phyloP scores from a whole-genome alignment of 2,329 filamentous ascomycete species.

The Neofusicoccum cordaticola region DNA sequence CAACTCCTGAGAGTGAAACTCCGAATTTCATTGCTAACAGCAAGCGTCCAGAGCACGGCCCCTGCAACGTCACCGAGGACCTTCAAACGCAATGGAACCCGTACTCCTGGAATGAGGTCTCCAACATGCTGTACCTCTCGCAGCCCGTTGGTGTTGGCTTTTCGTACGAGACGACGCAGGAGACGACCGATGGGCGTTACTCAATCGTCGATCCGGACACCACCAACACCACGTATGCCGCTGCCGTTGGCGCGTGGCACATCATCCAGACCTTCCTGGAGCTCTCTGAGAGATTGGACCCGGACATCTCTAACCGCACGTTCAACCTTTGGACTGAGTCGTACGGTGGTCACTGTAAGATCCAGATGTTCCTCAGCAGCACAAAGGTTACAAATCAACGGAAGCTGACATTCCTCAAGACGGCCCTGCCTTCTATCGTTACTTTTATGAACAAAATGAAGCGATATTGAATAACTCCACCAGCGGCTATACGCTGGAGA shows the following conservation, averaged over 20 bases:
- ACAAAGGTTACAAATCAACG: background rate
- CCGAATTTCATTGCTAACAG: too few relatives aligned
- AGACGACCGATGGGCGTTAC: background rate
- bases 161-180: slow-evolving; percentile 33
- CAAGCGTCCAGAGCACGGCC: slow-evolving; percentile 36
- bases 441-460: slow-evolving; percentile 57
- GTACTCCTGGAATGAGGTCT: slow-evolving; percentile 39
- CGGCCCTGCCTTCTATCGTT: slow-evolving; percentile 51
- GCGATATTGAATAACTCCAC: slow-evolving; percentile 48
- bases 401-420: background rate
- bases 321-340: slow-evolving; percentile 55
- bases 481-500: slow-evolving; percentile 50
- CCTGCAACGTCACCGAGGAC: slow-evolving; percentile 44
- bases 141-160: slow-evolving; percentile 42
- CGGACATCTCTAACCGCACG: slow-evolving; percentile 37
- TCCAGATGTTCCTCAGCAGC: background rate
- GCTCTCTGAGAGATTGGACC: slow-evolving; percentile 44
- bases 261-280: slow-evolving; percentile 37
- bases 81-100: slow-evolving; percentile 37
- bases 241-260: slow-evolving; percentile 37
- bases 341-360: slow-evolving; percentile 45
- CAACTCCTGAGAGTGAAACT: too few relatives aligned
- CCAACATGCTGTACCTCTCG: slow-evolving; percentile 40
- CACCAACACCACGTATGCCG: slow-evolving; percentile 33
- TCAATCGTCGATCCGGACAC: slow-evolving; percentile 6